Conservation (phyloP, 306 rosid genomes). For the Geum urbanum region DNA sequence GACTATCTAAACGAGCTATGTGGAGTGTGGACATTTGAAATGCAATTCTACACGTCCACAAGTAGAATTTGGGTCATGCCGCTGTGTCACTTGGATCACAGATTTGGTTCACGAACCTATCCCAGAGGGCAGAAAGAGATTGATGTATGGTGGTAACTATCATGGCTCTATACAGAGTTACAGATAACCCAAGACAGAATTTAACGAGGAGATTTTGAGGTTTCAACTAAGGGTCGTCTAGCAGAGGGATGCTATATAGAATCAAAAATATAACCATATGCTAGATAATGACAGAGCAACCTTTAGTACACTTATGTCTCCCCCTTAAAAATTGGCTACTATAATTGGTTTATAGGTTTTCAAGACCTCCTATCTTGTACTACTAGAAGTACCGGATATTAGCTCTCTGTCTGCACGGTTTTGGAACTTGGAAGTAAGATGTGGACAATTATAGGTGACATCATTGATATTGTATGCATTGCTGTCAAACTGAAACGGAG, state of each 20-base stretch:
- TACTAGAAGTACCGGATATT: not conserved
- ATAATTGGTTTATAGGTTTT: not conserved
- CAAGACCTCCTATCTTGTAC: conserved; percentile 11
- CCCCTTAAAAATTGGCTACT: not conserved
- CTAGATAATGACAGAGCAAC: conserved; percentile 8
- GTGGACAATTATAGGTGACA: not conserved
- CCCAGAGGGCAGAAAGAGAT: not conserved
- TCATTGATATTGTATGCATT: not conserved
- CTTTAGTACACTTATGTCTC: not conserved
- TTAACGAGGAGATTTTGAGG: not conserved
- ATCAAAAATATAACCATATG: not conserved
- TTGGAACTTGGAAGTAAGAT: not conserved
- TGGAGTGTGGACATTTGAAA: too few species aligned
- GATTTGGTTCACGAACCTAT: conserved; percentile 40
- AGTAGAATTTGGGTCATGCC: too few species aligned
- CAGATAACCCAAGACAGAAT: conserved; percentile 3
- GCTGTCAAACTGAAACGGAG: conserved; percentile 28
- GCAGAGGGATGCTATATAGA: not conserved
- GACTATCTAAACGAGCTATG: not conserved
- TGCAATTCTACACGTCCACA: too few species aligned
- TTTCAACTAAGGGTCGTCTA: not conserved
- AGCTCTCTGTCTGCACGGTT: not conserved
- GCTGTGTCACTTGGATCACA: conserved; percentile 16
- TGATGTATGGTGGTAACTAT: conserved; percentile 6
- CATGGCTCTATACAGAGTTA: conserved; percentile 16